A percentile compares a stretch with the other conserved stretches of the same genome.
These are phyloP conservation scores for Camillea tinctor DNA, from an alignment of 2,329 filamentous ascomycete genomes.

Conservation along the genomic window DNA sequence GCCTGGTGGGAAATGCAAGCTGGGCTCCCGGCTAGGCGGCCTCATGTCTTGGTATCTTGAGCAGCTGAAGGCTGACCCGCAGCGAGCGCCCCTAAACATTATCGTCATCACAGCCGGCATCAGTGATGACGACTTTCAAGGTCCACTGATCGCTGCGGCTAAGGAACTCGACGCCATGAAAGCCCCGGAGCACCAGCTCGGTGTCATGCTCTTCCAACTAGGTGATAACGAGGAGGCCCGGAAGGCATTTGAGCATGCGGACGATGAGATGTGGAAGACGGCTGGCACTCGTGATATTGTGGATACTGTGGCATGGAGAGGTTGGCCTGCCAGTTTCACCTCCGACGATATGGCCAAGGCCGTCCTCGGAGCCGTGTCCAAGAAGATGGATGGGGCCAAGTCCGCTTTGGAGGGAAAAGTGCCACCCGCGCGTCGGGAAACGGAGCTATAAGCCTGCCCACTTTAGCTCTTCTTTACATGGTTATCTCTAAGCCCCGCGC, in stretches of 20 bases:
- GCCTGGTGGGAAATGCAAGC: conserved; percentile 28
- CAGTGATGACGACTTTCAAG: conserved; percentile 20
- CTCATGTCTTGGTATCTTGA: conserved; percentile 29
- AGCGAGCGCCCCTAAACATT: conserved; percentile 28
- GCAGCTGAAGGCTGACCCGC: conserved; percentile 27
- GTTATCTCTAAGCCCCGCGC: neutral
- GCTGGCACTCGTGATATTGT: conserved; percentile 24
- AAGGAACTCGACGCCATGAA: conserved; percentile 19
- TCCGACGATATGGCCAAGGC: conserved; percentile 26
- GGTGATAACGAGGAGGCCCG: conserved; percentile 25
- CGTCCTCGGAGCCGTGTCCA: conserved; percentile 20
- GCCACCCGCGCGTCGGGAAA: conserved; percentile 21
- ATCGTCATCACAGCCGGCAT: conserved; percentile 30
- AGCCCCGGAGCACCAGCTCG: conserved; percentile 41
- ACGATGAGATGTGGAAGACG: conserved; percentile 22
- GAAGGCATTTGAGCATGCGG: conserved; percentile 22
- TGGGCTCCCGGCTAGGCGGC: conserved; percentile 27
- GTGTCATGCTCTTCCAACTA: conserved; percentile 28
- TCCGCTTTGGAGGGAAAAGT: conserved; percentile 17
- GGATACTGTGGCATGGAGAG: conserved; percentile 26
- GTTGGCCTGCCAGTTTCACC: conserved; percentile 21
- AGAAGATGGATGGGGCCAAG: conserved; percentile 27
- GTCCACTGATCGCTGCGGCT: conserved; percentile 16
- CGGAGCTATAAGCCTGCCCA: neutral
- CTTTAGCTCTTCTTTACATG: neutral